Base-by-base conservation (phyloP, 2,329 filamentous ascomycete genomes). In the Chalaropsis thielavioides region DNA sequence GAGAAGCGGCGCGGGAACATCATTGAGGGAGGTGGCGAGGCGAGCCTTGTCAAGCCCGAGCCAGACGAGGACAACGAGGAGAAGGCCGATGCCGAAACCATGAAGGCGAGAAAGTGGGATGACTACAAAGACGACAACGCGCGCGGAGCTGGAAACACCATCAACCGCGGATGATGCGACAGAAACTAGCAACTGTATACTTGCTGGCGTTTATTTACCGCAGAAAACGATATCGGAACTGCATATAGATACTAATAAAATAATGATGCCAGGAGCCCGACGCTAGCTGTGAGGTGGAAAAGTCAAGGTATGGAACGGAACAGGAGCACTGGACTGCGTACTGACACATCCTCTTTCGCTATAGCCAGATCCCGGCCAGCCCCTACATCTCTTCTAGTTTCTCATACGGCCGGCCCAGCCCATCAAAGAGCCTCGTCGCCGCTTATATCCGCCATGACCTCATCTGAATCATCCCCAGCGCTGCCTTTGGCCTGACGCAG, bases 101-200 rank as follows among this genome's bases (percentile, higher is more conserved):
- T 94, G 81, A 99, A 97, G 77, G 92, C 92, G 38, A 81, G 94
- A 67, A 86, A 87, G 67, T 99, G 94, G 94, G 94, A 99, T 75
- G 92, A 99, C 72, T 99, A 87, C 73, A 87, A 82, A 31, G 94
- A 99, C 74, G 85, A 87, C 2, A 96, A 99, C 73, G 89, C 90
- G 0, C 90, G 87, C 72, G 89, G 89, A 0, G 83, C 86, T 43
- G 89, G 89, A 3, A 95, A 95, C 73, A 94, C 89, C 1, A 75
- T 94, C 68, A 94, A 95, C 74, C 84, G 87, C 77, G 89, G 89
- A 0, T 82, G 13, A 35, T 17, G 31, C 22, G 60, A 46, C 24
- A 7, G 35, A 8, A 40, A 46, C 44, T 46, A 27, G 46, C 7
- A 15, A 19, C 13, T 62, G 7, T 5, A 24, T 24, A 27, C 6